Percentiles rank a stretch among this genome's conserved stretches.
phyloP scores from a whole-genome alignment of 2,329 filamentous ascomycete genomes.

The Scolecobasidium constrictum region DNA sequence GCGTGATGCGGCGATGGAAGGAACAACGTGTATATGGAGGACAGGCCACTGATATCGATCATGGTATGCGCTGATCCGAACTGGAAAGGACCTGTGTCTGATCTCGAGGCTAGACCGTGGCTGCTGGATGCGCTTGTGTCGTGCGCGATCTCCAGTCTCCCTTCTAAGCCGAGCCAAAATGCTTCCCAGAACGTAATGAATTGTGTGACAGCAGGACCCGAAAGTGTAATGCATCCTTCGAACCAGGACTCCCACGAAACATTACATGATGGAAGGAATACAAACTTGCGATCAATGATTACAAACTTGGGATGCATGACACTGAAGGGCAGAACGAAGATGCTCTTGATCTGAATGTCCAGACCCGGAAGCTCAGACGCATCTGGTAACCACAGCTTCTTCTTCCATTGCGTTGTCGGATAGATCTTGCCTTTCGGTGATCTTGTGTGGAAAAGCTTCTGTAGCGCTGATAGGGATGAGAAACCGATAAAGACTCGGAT shows the following conservation, averaged over 20 bases:
- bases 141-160: too few relatives aligned
- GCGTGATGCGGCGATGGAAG: slow-evolving; percentile 65
- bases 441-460: slow-evolving; percentile 66
- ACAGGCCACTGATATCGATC: not conserved
- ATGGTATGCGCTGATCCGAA: slow-evolving; percentile 3
- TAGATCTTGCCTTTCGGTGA: slow-evolving; percentile 53
- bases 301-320: slow-evolving; percentile 86
- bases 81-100: not conserved
- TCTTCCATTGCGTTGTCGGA: slow-evolving; percentile 45
- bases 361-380: slow-evolving; percentile 46
- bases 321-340: slow-evolving; percentile 71
- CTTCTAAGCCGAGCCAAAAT: too few relatives aligned
- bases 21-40: slow-evolving; percentile 44
- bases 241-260: slow-evolving; percentile 85
- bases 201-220: slow-evolving; percentile 49
- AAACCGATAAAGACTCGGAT: slow-evolving; percentile 64
- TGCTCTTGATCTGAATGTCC: slow-evolving; percentile 60
- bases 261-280: slow-evolving; percentile 70
- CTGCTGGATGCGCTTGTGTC: not conserved
- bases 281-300: slow-evolving; percentile 55
- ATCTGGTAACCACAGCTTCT: slow-evolving; percentile 52
- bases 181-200: slow-evolving; percentile 55
- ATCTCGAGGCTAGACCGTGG: not conserved
- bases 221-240: slow-evolving; percentile 61
- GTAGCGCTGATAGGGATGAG: slow-evolving; percentile 59